Conservation (phyloP, 2,329 filamentous ascomycete genomes). For the Fusarium sp. region DNA sequence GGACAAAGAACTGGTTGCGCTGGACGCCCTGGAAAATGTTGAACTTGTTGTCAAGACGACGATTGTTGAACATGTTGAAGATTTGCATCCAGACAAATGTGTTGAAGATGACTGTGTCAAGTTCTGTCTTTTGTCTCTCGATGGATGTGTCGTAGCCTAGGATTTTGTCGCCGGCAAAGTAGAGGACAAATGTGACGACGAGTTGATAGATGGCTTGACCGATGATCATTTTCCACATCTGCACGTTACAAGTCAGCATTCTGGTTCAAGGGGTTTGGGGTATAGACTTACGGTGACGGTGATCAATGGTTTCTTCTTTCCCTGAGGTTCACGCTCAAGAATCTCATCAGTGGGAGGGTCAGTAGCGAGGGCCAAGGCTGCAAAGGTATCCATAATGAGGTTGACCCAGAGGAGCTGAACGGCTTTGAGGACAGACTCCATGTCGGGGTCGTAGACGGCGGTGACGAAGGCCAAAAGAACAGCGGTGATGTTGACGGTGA, state of each 20-base stretch:
- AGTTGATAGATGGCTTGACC: neutral
- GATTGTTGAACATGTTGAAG: conserved; percentile 71
- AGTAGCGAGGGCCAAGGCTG: conserved; percentile 64
- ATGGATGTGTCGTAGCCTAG: conserved; percentile 46
- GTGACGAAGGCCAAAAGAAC: neutral
- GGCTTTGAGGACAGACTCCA: conserved; percentile 69
- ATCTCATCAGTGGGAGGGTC: neutral
- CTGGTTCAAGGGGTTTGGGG: neutral
- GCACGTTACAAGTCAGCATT: neutral
- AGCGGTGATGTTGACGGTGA: neutral
- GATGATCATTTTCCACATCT: conserved; percentile 3
- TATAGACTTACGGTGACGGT: neutral
- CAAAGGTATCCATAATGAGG: conserved; percentile 73
- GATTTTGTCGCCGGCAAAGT: neutral
- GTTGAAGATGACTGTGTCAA: conserved; percentile 68
- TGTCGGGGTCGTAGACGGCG: conserved; percentile 42
- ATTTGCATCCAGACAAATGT: conserved; percentile 75
- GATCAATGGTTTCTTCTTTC: neutral
- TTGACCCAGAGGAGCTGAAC: conserved; percentile 74
- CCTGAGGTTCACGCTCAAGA: neutral
- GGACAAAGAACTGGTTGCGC: conserved; percentile 64
- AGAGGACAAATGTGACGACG: neutral
- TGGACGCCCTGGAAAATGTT: conserved; percentile 66
- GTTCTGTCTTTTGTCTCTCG: conserved; percentile 35
- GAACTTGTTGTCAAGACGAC: conserved; percentile 67